Conservation (phyloP, 2,329 filamentous ascomycete genomes). For the Colletotrichum scovillei region DNA sequence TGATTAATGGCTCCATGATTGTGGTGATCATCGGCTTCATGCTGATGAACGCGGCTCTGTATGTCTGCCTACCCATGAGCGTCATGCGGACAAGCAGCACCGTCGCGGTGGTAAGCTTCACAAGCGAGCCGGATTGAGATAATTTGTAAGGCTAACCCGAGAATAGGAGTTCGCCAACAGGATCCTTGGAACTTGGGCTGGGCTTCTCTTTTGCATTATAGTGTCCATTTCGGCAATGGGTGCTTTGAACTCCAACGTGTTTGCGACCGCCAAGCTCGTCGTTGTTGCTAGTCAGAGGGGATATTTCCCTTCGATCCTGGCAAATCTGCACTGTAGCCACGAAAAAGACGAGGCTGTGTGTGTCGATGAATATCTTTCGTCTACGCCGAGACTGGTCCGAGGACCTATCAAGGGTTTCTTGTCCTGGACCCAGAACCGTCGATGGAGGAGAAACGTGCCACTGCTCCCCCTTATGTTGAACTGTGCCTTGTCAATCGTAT, state of each 20-base stretch:
- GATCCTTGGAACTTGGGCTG: conserved; percentile 50
- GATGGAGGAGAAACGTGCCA: conserved; percentile 38
- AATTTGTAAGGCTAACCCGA: conserved; percentile 39
- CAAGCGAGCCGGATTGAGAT: neutral
- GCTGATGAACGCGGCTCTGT: conserved; percentile 55
- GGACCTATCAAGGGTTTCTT: conserved; percentile 37
- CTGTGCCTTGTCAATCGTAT: conserved; percentile 39
- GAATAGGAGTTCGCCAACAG: conserved; percentile 42
- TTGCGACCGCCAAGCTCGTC: conserved; percentile 54
- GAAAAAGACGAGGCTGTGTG: conserved; percentile 43
- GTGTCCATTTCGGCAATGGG: conserved; percentile 54
- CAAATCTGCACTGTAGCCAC: conserved; percentile 42
- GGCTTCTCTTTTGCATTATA: conserved; percentile 51
- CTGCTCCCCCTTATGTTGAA: conserved; percentile 40
- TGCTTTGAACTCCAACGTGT: conserved; percentile 56
- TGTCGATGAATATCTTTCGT: conserved; percentile 37
- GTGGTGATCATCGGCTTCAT: conserved; percentile 54
- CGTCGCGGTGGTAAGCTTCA: conserved; percentile 53
- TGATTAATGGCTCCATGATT: conserved; percentile 54
- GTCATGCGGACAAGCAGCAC: conserved; percentile 52
- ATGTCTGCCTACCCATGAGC: conserved; percentile 53
- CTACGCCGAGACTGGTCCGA: conserved; percentile 36
- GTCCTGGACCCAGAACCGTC: conserved; percentile 39
- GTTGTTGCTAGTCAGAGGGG: conserved; percentile 48
- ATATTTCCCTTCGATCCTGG: conserved; percentile 42